A percentile compares a stretch with the other conserved stretches of the same genome.
phyloP scores from a whole-genome alignment of 1,139 yeast species.

The Starmera stellimalicola region DNA sequence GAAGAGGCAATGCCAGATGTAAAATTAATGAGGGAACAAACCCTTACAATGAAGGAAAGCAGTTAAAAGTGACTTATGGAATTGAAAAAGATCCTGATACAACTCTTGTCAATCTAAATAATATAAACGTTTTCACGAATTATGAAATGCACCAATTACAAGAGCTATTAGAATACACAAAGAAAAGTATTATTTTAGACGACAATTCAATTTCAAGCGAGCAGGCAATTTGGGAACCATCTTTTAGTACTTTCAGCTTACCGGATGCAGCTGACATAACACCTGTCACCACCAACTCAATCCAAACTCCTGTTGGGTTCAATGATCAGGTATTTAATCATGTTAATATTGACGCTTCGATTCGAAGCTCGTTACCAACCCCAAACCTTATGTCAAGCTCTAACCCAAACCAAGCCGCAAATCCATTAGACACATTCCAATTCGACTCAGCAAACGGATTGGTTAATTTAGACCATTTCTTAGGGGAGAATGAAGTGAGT shows the following conservation, averaged over 20 bases:
- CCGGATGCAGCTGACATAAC: slow-evolving; percentile 2
- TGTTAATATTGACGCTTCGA: no score
- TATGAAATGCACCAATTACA: not conserved
- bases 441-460: not conserved
- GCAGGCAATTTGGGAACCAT: slow-evolving; percentile 1
- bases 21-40: not conserved
- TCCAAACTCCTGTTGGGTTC: not conserved
- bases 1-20: not conserved
- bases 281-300: not conserved
- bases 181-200: not conserved
- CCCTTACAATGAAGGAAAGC: not conserved
- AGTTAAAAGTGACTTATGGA: slow-evolving; percentile 1
- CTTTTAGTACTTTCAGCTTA: not conserved
- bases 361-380: no score
- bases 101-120: not conserved
- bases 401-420: not conserved
- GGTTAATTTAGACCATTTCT: not conserved
- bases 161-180: not conserved
- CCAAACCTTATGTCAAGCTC: no score
- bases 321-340: no score
- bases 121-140: slow-evolving; percentile 1
- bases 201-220: not conserved
- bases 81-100: slow-evolving; percentile 1
- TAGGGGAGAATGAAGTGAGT: not conserved
- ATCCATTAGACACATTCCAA: not conserved